Evolutionary conservation across 2,329 filamentous ascomycete species (phyloP), one percentile per base, ranked within the genome.

Genomic region (Paracorniculantispora psalliotae): DNA sequence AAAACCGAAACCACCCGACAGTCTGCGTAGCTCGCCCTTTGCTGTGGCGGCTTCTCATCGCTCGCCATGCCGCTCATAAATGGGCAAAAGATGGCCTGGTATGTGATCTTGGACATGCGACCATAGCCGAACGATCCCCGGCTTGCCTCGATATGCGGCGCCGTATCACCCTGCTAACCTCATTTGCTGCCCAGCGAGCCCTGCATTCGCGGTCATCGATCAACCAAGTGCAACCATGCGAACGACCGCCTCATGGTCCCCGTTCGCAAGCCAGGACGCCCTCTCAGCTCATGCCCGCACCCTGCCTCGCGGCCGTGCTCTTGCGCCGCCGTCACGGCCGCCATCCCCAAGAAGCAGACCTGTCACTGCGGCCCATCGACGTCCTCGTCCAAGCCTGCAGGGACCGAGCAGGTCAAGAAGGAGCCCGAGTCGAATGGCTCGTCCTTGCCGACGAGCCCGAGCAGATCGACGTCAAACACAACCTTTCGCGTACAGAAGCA

Each of bases 61-160:
- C 41, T 28, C 70, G 77, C 69, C 59, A 89, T 89, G 87, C 84
- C 85, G 68, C 78, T 86, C 51, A 85, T 90, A 65, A 83, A 89
- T 67, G 87, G 86, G 62, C 79, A 85, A 71, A 88, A 88, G 74
- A 88, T 90, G 80, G 87, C 87, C 69, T 90, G 87, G 87, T 90
- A 81, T 67, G 86, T 78, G 58, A 43, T 39, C 6, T 7, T 19
- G 30, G 37, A 46, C 21, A 30, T 10, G 15, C n/a, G 2, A n/a
- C n/a, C n/a, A n/a, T n/a, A n/a, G n/a, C n/a, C n/a, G n/a, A n/a
- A n/a, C n/a, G n/a, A n/a, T n/a, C n/a, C n/a, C 6, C 23, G 17
- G 30, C 35, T 23, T n/a, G n/a, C n/a, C 51, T 53, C 37, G 25
- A 25, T 13, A 21, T n/a, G 3, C 30, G 13, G 43, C 5, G 30